A percentile compares a stretch with the other conserved stretches of the same genome.
Evolutionary conservation across 441 rosid genomes (phyloP).

Genomic region (Mallotus japonicus): DNA sequence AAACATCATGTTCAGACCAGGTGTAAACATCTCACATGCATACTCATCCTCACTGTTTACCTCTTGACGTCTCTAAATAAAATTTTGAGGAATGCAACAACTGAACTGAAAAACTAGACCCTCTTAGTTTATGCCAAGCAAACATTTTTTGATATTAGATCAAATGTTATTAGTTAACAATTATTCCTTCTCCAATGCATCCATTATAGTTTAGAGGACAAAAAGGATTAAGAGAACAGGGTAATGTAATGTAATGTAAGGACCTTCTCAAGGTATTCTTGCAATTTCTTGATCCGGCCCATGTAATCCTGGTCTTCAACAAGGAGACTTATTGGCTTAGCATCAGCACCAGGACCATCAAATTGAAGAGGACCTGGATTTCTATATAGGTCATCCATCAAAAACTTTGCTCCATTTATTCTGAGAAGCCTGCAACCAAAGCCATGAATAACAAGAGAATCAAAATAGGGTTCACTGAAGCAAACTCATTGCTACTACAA

Average conservation of each 20-base stretch:
- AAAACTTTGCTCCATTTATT: conserved; percentile 67
- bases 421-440: conserved; percentile 66
- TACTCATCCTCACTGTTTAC: too few relatives aligned
- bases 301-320: conserved; percentile 99
- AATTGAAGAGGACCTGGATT: conserved; percentile 97
- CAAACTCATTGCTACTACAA: background rate
- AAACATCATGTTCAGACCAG: too few relatives aligned
- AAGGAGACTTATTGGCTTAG: conserved; percentile 73
- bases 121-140: background rate
- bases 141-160: background rate
- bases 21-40: too few relatives aligned
- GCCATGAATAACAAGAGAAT: conserved; percentile 6
- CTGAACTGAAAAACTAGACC: background rate
- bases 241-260: background rate
- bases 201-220: too few relatives aligned
- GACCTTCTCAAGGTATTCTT: conserved; percentile 91
- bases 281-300: conserved; percentile 94
- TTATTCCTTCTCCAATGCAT: background rate
- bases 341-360: conserved; percentile 96
- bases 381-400: conserved; percentile 90
- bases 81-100: too few relatives aligned
- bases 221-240: background rate
- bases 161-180: too few relatives aligned
- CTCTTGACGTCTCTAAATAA: too few relatives aligned
- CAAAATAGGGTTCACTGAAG: background rate